Conservation (phyloP, 257 asterid species). For the Solanum phureja region DNA sequence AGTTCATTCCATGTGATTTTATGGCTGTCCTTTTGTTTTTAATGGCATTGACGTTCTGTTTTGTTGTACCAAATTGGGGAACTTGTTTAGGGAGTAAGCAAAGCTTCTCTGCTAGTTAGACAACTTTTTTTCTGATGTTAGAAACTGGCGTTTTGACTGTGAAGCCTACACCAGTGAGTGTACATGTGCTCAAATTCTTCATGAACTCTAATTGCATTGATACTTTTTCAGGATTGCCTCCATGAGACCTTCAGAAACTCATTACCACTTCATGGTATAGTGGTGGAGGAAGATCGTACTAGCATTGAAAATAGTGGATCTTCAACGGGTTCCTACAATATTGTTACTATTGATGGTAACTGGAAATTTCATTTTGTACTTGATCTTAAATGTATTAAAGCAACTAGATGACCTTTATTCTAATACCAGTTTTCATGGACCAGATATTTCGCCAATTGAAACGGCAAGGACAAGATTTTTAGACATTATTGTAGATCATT, state of each 20-base stretch:
- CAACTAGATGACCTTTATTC: background rate
- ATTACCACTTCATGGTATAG: conserved; percentile 61
- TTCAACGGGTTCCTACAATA: conserved; percentile 48
- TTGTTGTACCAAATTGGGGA: background rate
- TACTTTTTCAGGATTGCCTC: conserved; percentile 65
- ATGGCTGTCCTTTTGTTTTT: background rate
- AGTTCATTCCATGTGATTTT: background rate
- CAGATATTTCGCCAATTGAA: no score
- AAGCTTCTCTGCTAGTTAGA: background rate
- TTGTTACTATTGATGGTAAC: conserved; percentile 70
- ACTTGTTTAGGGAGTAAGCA: background rate
- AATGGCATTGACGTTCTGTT: background rate
- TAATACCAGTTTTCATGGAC: no score
- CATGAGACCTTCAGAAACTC: conserved; percentile 65
- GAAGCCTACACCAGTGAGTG: background rate
- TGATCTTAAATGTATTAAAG: background rate
- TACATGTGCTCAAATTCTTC: background rate
- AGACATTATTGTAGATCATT: no score
- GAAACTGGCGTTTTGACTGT: background rate
- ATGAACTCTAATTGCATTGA: background rate
- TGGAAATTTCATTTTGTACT: background rate
- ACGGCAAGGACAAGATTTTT: no score
- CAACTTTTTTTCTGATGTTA: background rate
- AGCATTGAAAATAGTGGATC: conserved; percentile 72
- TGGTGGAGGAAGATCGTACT: conserved; percentile 73